A percentile compares a stretch with the other conserved stretches of the same genome.
Evolutionary conservation across 2,329 filamentous ascomycete species (phyloP).

Genomic region (Graphium sp.): DNA sequence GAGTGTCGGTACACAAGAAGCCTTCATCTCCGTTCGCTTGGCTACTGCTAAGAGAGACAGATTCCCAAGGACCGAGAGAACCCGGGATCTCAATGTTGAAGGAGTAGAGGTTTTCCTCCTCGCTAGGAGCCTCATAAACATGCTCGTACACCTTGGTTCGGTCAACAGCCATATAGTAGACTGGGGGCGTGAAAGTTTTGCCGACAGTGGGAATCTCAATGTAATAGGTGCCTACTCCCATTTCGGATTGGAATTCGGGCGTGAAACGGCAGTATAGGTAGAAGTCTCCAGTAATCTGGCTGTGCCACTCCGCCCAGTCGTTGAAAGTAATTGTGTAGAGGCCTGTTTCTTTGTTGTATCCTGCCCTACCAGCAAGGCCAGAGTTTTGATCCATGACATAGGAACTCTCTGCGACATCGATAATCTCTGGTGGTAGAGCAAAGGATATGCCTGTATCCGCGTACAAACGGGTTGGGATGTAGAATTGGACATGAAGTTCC

Average conservation of each 20-base stretch:
- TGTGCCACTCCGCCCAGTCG: background rate
- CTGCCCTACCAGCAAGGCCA: background rate
- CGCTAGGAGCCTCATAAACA: background rate
- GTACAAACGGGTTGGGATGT: constrained; percentile 1
- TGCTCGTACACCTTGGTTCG: background rate
- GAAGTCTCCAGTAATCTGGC: background rate
- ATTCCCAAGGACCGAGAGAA: background rate
- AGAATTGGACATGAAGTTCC: constrained; percentile 4
- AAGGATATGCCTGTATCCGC: constrained; percentile 4
- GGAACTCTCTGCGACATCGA: background rate
- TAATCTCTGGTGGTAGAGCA: constrained; percentile 2
- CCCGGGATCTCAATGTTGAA: background rate
- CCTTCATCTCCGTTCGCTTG: too few species aligned
- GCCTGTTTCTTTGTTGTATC: background rate
- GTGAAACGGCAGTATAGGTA: background rate
- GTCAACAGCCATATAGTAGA: background rate
- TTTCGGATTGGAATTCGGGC: background rate
- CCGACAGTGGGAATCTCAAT: background rate
- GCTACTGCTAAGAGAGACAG: background rate
- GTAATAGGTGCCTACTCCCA: background rate
- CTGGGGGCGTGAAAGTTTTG: background rate
- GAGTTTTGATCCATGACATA: background rate
- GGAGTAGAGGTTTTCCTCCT: background rate
- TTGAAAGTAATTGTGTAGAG: background rate
- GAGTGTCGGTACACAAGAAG: background rate